Evolutionary conservation across 768 basidiomycete genomes (phyloP), one percentile per base, ranked within the genome.

Genomic region (Pisolithus albus): DNA sequence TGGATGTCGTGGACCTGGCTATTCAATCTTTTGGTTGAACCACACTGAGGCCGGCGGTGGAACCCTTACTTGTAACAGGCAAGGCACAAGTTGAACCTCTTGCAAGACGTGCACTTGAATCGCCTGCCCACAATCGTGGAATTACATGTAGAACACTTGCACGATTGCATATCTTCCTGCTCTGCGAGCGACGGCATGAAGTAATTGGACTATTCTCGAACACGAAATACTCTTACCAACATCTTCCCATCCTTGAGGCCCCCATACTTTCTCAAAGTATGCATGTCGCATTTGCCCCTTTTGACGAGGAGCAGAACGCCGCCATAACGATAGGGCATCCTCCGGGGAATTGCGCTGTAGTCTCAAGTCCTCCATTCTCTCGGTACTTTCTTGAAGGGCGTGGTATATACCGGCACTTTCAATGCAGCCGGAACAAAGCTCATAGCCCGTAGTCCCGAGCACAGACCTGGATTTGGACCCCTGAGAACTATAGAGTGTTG

Each of bases 1-100:
- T 97, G 93, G 15, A 95, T 79, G 60, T 93, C 90, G 57, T 94
- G 89, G 10, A 93, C 92, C 70, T 89, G 83, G 61, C 92, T 92
- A 55, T 44, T 49, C 50, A 30, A 39, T 23, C 13, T 26, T 19
- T 46, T 24, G 3, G n/a, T 36, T 52, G 9, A 56, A 50, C 32
- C 46, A 58, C 23, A 45, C 24, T 45, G 28, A 45, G 7, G 45
- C 11, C 11, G 5, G 43, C 19, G 10, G 23, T 45, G 38, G 30
- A 19, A 42, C 42, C 55, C 70, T 53, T 46, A 90, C 91, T 86
- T 80, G 65, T 88, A 93, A 60, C 90, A 92, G 0, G 83, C 83
- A 28, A 82, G 76, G 65, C 93, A 97, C 26, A 96, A 70, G 59
- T 85, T 82, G 63, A 91, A 87, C 54, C 84, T 82, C 49, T 76